Percentiles rank a stretch among this genome's conserved stretches.
Evolutionary conservation across 495 filamentous ascomycete genomes (phyloP).

Genomic region (Penicillium roqueforti): DNA sequence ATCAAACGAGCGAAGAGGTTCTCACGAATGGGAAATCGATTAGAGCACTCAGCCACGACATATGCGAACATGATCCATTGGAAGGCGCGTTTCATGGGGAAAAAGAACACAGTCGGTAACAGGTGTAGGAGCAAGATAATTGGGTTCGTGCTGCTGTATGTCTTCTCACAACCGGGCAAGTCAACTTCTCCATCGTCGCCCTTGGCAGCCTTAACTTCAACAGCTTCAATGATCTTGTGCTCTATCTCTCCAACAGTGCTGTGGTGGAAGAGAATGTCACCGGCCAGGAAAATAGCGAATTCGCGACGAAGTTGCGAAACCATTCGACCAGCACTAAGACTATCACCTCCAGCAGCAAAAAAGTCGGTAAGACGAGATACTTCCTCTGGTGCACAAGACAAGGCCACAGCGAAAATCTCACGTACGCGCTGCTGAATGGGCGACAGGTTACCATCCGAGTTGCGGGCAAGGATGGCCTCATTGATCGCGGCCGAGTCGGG

Average conservation of each 20-base stretch:
- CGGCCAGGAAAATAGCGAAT: constrained; percentile 32
- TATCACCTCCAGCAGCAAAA: constrained; percentile 44
- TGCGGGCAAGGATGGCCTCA: constrained; percentile 14
- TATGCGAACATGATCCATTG: constrained; percentile 40
- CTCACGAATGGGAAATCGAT: constrained; percentile 18
- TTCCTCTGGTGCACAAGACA: constrained; percentile 17
- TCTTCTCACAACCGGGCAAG: constrained; percentile 25
- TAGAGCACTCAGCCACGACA: constrained; percentile 23
- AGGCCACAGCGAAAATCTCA: constrained; percentile 28
- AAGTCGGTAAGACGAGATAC: constrained; percentile 32
- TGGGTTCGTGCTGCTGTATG: constrained; percentile 37
- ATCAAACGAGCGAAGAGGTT: constrained; percentile 30
- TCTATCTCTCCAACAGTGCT: constrained; percentile 22
- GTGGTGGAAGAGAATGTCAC: constrained; percentile 38
- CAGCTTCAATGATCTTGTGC: constrained; percentile 20
- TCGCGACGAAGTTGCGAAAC: constrained; percentile 36
- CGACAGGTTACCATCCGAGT: constrained; percentile 13
- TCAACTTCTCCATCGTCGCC: constrained; percentile 8
- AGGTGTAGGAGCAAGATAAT: constrained; percentile 36
- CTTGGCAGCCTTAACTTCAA: constrained; percentile 20
- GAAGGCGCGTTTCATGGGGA: constrained; percentile 34
- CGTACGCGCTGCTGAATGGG: constrained; percentile 27
- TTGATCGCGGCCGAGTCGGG: constrained; percentile 26
- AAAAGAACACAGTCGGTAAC: constrained; percentile 31
- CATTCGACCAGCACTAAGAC: constrained; percentile 39